phyloP scores from a whole-genome alignment of 2,329 filamentous ascomycete genomes.

The Knufia fluminis region DNA sequence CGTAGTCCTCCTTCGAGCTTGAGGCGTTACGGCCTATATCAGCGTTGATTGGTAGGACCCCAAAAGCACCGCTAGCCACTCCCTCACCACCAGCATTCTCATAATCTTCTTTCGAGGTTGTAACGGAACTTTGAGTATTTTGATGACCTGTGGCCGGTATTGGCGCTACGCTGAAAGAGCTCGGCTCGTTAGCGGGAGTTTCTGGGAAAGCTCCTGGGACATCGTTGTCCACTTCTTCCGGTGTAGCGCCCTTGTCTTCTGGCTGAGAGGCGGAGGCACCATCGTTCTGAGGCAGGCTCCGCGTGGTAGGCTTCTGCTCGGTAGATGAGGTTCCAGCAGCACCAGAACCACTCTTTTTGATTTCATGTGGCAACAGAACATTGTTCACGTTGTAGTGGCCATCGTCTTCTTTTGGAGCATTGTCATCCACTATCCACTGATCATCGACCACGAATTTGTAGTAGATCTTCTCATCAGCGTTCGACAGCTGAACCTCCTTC shows the following conservation, averaged over 20 bases:
- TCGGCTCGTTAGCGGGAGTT: slow-evolving; percentile 51
- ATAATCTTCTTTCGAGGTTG: slow-evolving; percentile 73
- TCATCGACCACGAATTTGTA: slow-evolving; percentile 99
- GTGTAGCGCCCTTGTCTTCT: too few relatives aligned
- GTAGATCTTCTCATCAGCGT: slow-evolving; percentile 61
- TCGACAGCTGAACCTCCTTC: slow-evolving; percentile 68
- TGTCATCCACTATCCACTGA: slow-evolving; percentile 74
- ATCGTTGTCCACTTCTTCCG: neutral
- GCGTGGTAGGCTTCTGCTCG: neutral
- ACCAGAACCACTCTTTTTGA: slow-evolving; percentile 41
- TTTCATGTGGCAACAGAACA: slow-evolving; percentile 68
- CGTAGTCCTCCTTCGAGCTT: slow-evolving; percentile 75
- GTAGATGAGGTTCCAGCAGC: too few relatives aligned
- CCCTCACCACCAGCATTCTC: slow-evolving; percentile 52
- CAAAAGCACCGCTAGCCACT: slow-evolving; percentile 31
- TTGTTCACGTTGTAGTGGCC: slow-evolving; percentile 83
- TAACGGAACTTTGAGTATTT: slow-evolving; percentile 28
- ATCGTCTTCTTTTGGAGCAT: slow-evolving; percentile 74
- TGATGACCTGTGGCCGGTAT: slow-evolving; percentile 44
- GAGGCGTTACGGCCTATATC: slow-evolving; percentile 31
- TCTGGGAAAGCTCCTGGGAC: slow-evolving; percentile 61
- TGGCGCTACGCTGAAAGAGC: slow-evolving; percentile 34
- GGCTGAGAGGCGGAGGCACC: neutral
- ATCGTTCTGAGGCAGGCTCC: neutral
- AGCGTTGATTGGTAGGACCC: slow-evolving; percentile 61